Evolutionary conservation across 83 land plant genomes (phyloP).

Genomic region (Isoetes engelmannii): DNA sequence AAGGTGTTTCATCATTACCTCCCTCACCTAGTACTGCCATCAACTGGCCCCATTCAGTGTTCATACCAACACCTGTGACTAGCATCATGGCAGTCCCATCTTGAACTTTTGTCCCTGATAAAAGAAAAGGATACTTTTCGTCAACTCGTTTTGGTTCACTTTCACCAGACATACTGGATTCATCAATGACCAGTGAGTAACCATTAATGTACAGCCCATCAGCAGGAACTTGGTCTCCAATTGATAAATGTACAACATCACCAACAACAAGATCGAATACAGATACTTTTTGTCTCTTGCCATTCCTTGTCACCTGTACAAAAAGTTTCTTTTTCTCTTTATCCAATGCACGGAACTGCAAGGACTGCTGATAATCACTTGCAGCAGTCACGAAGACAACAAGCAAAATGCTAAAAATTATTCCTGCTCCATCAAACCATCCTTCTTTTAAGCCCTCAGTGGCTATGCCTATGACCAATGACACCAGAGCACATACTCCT

Average conservation of each 20-base stretch:
- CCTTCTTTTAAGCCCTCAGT: slow-evolving; percentile 38
- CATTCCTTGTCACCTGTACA: slow-evolving; percentile 25
- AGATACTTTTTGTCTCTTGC: slow-evolving; percentile 18
- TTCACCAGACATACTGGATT: slow-evolving; percentile 77
- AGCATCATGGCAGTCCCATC: slow-evolving; percentile 76
- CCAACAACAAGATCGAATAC: slow-evolving; percentile 35
- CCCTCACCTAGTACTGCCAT: slow-evolving; percentile 75
- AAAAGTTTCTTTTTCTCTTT: slow-evolving; percentile 33
- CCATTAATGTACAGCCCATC: slow-evolving; percentile 39
- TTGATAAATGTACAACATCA: slow-evolving; percentile 30
- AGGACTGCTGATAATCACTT: slow-evolving; percentile 36
- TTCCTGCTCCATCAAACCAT: slow-evolving; percentile 40
- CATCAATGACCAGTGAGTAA: slow-evolving; percentile 54
- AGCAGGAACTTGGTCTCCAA: slow-evolving; percentile 39
- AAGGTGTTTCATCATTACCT: slow-evolving; percentile 85
- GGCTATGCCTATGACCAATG: slow-evolving; percentile 28
- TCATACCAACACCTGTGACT: slow-evolving; percentile 73
- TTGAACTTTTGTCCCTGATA: slow-evolving; percentile 78
- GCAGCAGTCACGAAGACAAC: slow-evolving; percentile 35
- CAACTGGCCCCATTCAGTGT: slow-evolving; percentile 77
- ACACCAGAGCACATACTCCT: slow-evolving; percentile 28
- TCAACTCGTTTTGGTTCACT: slow-evolving; percentile 58
- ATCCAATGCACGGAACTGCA: slow-evolving; percentile 37
- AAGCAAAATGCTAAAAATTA: slow-evolving; percentile 24
- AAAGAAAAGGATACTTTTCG: slow-evolving; percentile 46